Evolutionary conservation across 495 filamentous ascomycete genomes (phyloP).

Genomic region (Penicillium salamii): DNA sequence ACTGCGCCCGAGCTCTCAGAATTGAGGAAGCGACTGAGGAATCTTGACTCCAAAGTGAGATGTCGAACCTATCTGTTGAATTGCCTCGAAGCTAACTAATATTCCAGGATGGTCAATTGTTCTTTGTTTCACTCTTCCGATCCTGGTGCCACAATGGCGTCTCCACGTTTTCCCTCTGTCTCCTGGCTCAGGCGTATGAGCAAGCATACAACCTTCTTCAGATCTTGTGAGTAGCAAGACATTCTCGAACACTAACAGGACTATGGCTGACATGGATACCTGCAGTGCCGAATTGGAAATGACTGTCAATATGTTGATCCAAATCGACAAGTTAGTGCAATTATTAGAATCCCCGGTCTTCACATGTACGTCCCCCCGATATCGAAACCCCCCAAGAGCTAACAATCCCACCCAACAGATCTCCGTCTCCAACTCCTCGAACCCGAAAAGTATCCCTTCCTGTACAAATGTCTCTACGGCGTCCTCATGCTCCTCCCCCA

Average conservation of each 20-base stretch:
- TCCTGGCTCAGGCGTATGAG: slow-evolving; percentile 97
- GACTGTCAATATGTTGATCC: slow-evolving; percentile 97
- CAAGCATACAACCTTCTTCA: slow-evolving; percentile 96
- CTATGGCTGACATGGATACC: slow-evolving; percentile 35
- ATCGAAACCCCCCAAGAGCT: background rate
- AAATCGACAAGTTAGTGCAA: slow-evolving; percentile 98
- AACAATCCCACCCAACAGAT: slow-evolving; percentile 48
- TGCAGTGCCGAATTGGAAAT: slow-evolving; percentile 92
- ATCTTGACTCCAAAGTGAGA: slow-evolving; percentile 76
- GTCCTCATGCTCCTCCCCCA: slow-evolving; percentile 97
- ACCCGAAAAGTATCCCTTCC: slow-evolving; percentile 89
- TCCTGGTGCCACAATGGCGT: slow-evolving; percentile 99
- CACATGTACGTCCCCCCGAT: slow-evolving; percentile 62
- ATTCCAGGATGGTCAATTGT: slow-evolving; percentile 79
- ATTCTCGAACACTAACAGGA: background rate
- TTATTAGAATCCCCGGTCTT: slow-evolving; percentile 97
- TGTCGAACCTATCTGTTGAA: background rate
- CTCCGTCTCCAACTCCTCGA: slow-evolving; percentile 97
- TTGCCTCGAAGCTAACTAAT: slow-evolving; percentile 9
- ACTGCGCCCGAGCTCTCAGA: slow-evolving; percentile 94
- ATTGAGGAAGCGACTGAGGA: slow-evolving; percentile 82
- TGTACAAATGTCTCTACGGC: slow-evolving; percentile 98
- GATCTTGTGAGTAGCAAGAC: slow-evolving; percentile 68
- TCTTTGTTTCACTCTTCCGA: slow-evolving; percentile 91
- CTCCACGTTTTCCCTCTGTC: slow-evolving; percentile 91